Conservation (phyloP, 176 grass and related monocot species). For the Dendrocalamus sinicus region DNA sequence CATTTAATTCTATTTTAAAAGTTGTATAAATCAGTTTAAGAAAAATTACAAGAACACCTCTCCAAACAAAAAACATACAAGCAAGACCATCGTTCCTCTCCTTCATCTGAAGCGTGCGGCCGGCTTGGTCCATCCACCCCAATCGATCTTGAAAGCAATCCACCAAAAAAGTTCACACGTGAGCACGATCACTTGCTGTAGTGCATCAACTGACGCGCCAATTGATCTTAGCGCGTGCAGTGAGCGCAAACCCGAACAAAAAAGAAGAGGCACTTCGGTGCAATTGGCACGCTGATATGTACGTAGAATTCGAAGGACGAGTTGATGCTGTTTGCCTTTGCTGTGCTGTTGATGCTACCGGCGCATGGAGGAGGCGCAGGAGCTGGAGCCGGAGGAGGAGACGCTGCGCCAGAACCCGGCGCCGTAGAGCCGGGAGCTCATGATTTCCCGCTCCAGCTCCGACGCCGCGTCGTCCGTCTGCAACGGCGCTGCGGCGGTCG, state of each 20-base stretch:
- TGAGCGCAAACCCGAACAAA: neutral
- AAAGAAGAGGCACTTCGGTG: neutral
- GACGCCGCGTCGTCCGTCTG: neutral
- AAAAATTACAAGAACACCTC: no score
- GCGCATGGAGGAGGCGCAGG: slow-evolving; percentile 45
- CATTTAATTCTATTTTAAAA: no score
- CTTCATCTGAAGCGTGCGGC: neutral
- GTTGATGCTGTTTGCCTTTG: neutral
- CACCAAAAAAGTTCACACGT: neutral
- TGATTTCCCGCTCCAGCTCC: slow-evolving; percentile 44
- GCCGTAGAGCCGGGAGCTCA: slow-evolving; percentile 58
- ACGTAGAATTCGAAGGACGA: neutral
- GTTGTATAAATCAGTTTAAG: no score
- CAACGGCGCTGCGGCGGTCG: neutral
- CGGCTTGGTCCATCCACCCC: slow-evolving; percentile 13
- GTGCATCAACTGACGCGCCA: neutral
- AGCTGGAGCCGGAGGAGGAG: slow-evolving; percentile 55
- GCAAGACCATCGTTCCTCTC: neutral
- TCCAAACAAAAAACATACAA: neutral
- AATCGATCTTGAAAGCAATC: neutral
- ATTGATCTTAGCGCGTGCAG: neutral
- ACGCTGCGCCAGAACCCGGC: slow-evolving; percentile 68
- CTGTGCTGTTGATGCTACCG: neutral
- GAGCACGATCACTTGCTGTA: neutral
- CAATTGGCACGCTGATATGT: neutral